These are phyloP conservation scores for Tricladium varicosporioides DNA, from an alignment of 2,329 filamentous ascomycete species.

Conservation along the genomic window DNA sequence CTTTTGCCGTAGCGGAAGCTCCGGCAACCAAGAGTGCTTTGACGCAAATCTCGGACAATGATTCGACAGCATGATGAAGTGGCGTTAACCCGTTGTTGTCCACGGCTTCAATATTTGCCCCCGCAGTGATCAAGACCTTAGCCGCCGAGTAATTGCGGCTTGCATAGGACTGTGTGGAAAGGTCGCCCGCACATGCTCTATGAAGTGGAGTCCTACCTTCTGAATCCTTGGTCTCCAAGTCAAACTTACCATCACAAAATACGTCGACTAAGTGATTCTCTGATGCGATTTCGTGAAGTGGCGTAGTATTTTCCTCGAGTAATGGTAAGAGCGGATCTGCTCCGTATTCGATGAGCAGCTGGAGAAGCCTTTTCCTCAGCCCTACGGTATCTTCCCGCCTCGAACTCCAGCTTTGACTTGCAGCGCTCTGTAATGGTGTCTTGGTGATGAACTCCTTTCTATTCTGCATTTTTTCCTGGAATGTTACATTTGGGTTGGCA, in stretches of 20 bases:
- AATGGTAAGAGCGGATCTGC: background rate
- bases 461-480: background rate
- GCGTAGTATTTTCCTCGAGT: background rate
- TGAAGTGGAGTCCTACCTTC: slow-evolving; percentile 9
- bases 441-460: background rate
- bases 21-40: background rate
- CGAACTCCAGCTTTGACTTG: background rate
- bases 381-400: background rate
- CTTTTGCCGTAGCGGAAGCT: background rate
- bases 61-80: slow-evolving; percentile 2
- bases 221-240: slow-evolving; percentile 8
- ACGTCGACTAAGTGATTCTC: background rate
- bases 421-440: background rate
- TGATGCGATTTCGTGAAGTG: background rate
- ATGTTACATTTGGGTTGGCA: background rate
- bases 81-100: slow-evolving; percentile 12
- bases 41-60: background rate
- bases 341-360: background rate
- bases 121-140: slow-evolving; percentile 3
- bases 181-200: background rate
- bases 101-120: slow-evolving; percentile 10
- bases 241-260: background rate
- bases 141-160: background rate
- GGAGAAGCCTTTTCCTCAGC: background rate
- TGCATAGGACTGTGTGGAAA: background rate